Evolutionary conservation across 1,284 basidiomycete genomes (phyloP).

Genomic region (Nidula niveotomentosa): DNA sequence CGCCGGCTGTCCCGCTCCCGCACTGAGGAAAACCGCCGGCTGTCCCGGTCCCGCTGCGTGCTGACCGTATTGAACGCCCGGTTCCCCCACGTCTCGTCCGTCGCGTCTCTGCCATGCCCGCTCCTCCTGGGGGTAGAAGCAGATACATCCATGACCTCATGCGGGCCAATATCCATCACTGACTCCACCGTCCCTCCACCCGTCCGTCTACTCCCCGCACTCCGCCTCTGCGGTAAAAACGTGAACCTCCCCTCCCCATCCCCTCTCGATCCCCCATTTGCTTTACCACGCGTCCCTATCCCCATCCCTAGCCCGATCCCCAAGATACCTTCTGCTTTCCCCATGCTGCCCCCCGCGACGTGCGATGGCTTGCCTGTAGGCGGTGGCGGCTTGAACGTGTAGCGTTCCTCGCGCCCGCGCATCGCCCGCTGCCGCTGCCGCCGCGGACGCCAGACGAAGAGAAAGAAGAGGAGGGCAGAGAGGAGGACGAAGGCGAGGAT

Average conservation of each 20-base stretch:
- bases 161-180: constrained; percentile 27
- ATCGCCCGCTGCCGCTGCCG: constrained; percentile 18
- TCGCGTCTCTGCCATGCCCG: constrained; percentile 15
- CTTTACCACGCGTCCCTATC: too few species aligned
- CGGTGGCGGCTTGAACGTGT: neutral
- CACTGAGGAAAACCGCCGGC: too few species aligned
- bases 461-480: constrained; percentile 37
- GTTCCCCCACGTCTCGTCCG: constrained; percentile 14
- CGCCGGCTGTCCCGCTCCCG: neutral
- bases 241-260: too few species aligned
- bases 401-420: neutral
- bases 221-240: too few species aligned
- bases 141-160: neutral
- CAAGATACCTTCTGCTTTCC: too few species aligned
- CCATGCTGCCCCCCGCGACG: too few species aligned
- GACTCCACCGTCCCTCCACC: neutral
- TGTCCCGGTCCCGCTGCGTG: too few species aligned
- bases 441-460: constrained; percentile 44
- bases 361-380: too few species aligned
- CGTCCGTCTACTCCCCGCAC: neutral
- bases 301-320: too few species aligned
- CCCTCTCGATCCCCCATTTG: too few species aligned
- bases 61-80: too few species aligned
- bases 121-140: constrained; percentile 2
- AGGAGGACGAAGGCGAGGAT: constrained; percentile 48